Base-by-base conservation (phyloP, 441 rosid genomes). In the Erodium chrysanthum region DNA sequence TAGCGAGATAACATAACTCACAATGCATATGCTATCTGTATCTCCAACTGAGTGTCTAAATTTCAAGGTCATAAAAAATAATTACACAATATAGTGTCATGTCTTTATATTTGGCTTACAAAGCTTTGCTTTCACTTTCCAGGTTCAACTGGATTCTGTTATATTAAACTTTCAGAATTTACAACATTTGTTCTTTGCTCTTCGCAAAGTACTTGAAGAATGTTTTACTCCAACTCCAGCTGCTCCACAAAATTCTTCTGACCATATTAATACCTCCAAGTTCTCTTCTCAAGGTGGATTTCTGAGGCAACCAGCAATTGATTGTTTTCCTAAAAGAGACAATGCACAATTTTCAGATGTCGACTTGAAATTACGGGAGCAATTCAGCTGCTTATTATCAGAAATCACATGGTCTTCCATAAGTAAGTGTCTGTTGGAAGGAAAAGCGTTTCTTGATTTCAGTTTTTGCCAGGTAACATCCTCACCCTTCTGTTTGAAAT, bases 211-310 rank as follows among this genome's bases (percentile, higher is more conserved):
- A 70, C 82, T 88, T 68, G 84, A 85, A 76, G 99, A 84, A 66
- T 90, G 79, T 78, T 79, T 78, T 71, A 75, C 74, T 52, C 70
- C 81, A 67, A 74, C 76, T 69, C 73, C 76, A 46, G 82, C 76
- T 73, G 27, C 67, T 63, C 74, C 68, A 42, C 81, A 74, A 77
- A 84, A 70, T 74, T 70, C 75, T 46, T 75, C 82, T 8, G 86
- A 74, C 62, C 48, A 72, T 37, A 67, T 70, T 23, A 75, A 48
- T 68, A 21, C 62, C 14, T 66, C 52, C 23, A 82, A 72, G 68
- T 83, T 81, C 80, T 83, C 90, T 78, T 82, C 82, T 62, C 85
- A 86, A 73, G 99, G 99, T 68, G 97, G 98, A 59, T 95, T 95
- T 83, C 75, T 95, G 76, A 81, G 73, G 73, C 95, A 92, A 75